Evolutionary conservation across 441 rosid species (phyloP).

Genomic region (Viola pubescens): DNA sequence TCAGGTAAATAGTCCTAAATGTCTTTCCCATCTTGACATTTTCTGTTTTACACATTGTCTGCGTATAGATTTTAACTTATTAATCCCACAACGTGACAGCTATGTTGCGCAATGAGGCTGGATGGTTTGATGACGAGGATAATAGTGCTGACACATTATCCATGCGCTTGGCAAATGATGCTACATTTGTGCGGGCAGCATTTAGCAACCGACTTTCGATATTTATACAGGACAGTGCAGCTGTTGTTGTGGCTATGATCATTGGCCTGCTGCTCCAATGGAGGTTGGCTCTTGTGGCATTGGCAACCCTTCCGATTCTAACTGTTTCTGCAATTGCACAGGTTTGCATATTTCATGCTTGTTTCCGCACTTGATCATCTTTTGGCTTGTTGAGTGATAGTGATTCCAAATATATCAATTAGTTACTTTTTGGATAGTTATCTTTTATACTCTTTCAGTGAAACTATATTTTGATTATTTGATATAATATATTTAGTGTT

Average conservation of each 20-base stretch:
- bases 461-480: too few relatives aligned
- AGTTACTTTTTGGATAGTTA: neutral
- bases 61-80: conserved; percentile 18
- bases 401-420: neutral
- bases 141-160: conserved; percentile 90
- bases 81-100: conserved; percentile 45
- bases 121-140: conserved; percentile 98
- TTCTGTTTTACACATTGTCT: neutral
- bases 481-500: too few relatives aligned
- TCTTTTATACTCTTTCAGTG: too few relatives aligned
- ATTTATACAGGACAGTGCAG: conserved; percentile 85
- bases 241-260: conserved; percentile 76
- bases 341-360: conserved; percentile 47
- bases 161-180: conserved; percentile 98
- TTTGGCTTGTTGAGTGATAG: neutral
- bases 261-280: conserved; percentile 82
- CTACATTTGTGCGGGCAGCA: conserved; percentile 95
- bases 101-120: conserved; percentile 94
- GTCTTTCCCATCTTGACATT: conserved; percentile 3
- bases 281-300: conserved; percentile 90
- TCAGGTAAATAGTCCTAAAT: conserved; percentile 47
- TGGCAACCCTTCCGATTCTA: conserved; percentile 88
- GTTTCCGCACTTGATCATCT: conserved; percentile 6
- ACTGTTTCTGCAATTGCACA: conserved; percentile 87
- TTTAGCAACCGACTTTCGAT: conserved; percentile 95